phyloP scores from a whole-genome alignment of 2,329 filamentous ascomycete genomes.

The Fusarium chaquense region DNA sequence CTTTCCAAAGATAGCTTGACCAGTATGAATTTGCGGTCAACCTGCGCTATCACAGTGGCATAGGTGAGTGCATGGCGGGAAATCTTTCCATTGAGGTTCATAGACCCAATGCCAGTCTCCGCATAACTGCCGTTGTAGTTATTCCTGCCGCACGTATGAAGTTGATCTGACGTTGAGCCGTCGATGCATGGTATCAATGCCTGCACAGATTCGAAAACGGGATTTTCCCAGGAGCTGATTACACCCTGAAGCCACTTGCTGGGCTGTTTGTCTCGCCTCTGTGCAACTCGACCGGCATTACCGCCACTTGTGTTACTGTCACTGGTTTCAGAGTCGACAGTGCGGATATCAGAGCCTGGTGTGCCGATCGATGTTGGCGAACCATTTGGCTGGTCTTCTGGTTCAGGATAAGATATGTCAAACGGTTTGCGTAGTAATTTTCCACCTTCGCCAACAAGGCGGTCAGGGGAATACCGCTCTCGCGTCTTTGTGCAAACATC shows the following conservation, averaged over 20 bases:
- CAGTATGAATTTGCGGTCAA: slow-evolving; percentile 91
- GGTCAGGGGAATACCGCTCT: neutral
- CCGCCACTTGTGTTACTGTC: neutral
- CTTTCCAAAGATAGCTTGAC: slow-evolving; percentile 62
- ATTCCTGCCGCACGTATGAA: slow-evolving; percentile 7
- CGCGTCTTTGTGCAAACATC: slow-evolving; percentile 10
- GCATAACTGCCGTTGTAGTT: slow-evolving; percentile 33
- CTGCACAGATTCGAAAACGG: slow-evolving; percentile 72
- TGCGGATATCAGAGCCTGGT: neutral
- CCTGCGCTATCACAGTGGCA: slow-evolving; percentile 80
- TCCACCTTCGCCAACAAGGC: slow-evolving; percentile 57
- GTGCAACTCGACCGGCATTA: neutral
- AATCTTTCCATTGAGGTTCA: slow-evolving; percentile 60
- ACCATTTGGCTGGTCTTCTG: neutral
- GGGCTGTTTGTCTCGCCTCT: slow-evolving; percentile 24
- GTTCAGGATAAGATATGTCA: slow-evolving; percentile 48
- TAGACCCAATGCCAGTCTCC: slow-evolving; percentile 49
- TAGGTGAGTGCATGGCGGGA: slow-evolving; percentile 70
- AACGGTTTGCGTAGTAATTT: slow-evolving; percentile 61
- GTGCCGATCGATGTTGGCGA: neutral
- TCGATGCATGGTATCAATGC: slow-evolving; percentile 58
- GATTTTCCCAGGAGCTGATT: slow-evolving; percentile 78
- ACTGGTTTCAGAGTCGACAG: neutral
- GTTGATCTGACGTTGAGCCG: slow-evolving; percentile 7
- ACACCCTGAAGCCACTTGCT: slow-evolving; percentile 71